phyloP scores from a whole-genome alignment of 2,329 filamentous ascomycete species.

The Fusarium oxysporum region DNA sequence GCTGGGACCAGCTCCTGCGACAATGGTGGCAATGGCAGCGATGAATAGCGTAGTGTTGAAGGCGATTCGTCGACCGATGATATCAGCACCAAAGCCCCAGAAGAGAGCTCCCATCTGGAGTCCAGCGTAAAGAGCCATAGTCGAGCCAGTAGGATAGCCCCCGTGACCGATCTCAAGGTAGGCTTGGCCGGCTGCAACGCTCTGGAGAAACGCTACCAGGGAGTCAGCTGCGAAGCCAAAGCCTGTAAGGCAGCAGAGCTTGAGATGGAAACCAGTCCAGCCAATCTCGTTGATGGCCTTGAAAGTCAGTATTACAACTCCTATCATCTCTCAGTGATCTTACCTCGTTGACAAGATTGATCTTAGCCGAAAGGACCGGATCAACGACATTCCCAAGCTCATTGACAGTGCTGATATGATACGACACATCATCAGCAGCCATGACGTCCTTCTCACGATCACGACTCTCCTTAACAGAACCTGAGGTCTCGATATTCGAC shows the following conservation, averaged over 20 bases:
- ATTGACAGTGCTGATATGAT: neutral
- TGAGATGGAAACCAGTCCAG: neutral
- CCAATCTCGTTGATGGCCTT: neutral
- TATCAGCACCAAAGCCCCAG: constrained; percentile 9
- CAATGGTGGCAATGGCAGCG: neutral
- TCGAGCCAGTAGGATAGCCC: rapidly evolving
- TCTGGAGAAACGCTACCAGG: neutral
- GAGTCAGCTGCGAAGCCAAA: neutral
- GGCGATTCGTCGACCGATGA: neutral
- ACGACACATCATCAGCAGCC: neutral
- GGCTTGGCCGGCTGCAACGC: neutral
- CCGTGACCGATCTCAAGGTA: neutral
- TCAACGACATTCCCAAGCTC: neutral
- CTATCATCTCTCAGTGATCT: rapidly evolving
- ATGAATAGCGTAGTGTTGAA: constrained; percentile 7
- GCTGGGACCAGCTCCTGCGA: neutral
- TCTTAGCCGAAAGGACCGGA: neutral
- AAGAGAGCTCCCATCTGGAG: constrained; percentile 1
- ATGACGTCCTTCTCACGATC: neutral
- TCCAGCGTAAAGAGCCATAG: neutral
- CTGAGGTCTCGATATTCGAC: neutral
- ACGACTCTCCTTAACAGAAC: neutral
- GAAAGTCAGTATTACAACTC: rapidly evolving
- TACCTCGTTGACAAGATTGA: constrained; percentile 2
- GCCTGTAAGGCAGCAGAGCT: neutral